Conservation (phyloP, 106 monocot species). For the Dendrobium chrysotoxum region DNA sequence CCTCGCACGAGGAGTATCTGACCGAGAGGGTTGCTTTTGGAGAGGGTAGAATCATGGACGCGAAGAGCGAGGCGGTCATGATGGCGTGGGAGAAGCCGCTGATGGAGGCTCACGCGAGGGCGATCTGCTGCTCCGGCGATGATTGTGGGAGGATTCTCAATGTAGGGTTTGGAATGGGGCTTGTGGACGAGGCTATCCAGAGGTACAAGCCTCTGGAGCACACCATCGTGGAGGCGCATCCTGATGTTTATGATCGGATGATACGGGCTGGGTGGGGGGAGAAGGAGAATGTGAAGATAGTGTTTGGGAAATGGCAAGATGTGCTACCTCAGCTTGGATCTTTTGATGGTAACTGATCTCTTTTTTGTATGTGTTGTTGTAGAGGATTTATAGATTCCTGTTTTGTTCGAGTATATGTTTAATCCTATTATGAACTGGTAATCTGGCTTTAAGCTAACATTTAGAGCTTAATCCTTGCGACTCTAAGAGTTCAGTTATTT, state of each 20-base stretch:
- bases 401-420: neutral
- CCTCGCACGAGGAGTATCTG: conserved; percentile 30
- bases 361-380: neutral
- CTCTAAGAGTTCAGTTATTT: too few species aligned
- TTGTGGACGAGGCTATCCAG: conserved; percentile 84
- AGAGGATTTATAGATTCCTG: neutral
- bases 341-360: conserved; percentile 68
- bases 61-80: conserved; percentile 98
- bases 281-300: conserved; percentile 86
- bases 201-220: conserved; percentile 59
- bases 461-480: too few species aligned
- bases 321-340: conserved; percentile 68
- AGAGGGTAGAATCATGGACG: conserved; percentile 70
- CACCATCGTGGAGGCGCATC: conserved; percentile 92
- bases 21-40: conserved; percentile 61
- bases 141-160: conserved; percentile 43
- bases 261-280: conserved; percentile 68
- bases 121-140: conserved; percentile 50
- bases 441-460: neutral
- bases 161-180: conserved; percentile 95
- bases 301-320: conserved; percentile 95
- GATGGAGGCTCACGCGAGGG: conserved; percentile 95
- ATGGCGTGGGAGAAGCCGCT: conserved; percentile 94
- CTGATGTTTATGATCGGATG: conserved; percentile 84
- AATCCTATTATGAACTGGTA: neutral